Percentiles rank a stretch among this genome's conserved stretches.
Conservation (phyloP, 805 yeast species). For the Sungouiozyma ichnusensis region DNA sequence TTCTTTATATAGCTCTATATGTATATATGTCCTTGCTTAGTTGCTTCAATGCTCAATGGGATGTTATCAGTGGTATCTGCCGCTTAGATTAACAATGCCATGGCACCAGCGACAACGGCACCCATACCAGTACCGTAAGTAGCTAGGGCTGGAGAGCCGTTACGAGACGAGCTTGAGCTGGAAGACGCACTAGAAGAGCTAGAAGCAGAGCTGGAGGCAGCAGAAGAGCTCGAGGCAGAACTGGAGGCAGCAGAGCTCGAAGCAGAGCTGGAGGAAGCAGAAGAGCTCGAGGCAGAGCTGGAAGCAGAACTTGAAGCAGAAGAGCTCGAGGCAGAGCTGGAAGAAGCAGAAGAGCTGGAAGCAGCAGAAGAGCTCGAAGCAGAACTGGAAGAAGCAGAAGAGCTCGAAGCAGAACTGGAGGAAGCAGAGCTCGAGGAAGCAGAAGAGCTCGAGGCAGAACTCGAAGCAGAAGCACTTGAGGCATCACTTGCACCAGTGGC, state of each 20-base stretch:
- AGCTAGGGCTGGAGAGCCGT: neutral
- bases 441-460: slow-evolving; percentile 5
- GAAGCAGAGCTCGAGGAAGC: slow-evolving; percentile 5
- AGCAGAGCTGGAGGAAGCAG: slow-evolving; percentile 5
- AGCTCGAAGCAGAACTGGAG: slow-evolving; percentile 6
- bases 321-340: slow-evolving; percentile 7
- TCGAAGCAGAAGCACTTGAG: slow-evolving; percentile 5
- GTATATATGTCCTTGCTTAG: neutral
- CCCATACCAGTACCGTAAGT: slow-evolving; percentile 10
- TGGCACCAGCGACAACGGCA: slow-evolving; percentile 15
- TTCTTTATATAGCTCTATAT: neutral
- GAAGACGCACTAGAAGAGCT: slow-evolving; percentile 6
- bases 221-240: slow-evolving; percentile 5
- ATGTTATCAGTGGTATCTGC: too few relatives aligned
- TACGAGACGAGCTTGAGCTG: slow-evolving; percentile 4
- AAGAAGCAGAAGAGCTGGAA: slow-evolving; percentile 4
- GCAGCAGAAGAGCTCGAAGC: slow-evolving; percentile 4
- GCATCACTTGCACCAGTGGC: slow-evolving; percentile 7
- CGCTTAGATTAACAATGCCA: slow-evolving; percentile 12
- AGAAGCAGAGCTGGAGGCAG: slow-evolving; percentile 3
- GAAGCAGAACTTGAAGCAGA: slow-evolving; percentile 7
- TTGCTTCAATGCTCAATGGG: too few relatives aligned
- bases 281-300: slow-evolving; percentile 1
- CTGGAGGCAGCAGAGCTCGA: slow-evolving; percentile 7
- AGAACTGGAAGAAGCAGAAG: slow-evolving; percentile 6